Percentiles rank a stretch among this genome's conserved stretches.
These are phyloP conservation scores for Cyberlindnera galapagoensis DNA, from an alignment of 805 yeast species.

Conservation along the genomic window DNA sequence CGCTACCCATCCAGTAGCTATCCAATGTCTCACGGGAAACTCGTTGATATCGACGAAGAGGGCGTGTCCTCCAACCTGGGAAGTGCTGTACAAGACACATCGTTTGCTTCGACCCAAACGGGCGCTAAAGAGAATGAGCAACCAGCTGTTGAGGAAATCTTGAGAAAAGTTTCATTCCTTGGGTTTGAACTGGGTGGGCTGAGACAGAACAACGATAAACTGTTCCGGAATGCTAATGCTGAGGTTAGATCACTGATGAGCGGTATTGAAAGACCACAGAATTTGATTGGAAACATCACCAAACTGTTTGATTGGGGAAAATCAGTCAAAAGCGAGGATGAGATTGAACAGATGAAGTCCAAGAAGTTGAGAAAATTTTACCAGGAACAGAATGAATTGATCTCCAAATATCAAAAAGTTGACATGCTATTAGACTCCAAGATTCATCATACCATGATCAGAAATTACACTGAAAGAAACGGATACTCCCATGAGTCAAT, in stretches of 20 bases:
- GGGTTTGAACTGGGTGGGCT: constrained; percentile 17
- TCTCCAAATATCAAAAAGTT: constrained; percentile 50
- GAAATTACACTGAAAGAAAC: constrained; percentile 37
- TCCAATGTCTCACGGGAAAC: no score
- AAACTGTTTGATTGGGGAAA: constrained; percentile 36
- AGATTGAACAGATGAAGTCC: constrained; percentile 22
- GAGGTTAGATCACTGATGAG: constrained; percentile 9
- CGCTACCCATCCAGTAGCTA: no score
- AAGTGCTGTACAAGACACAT: no score
- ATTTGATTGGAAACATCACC: constrained; percentile 37
- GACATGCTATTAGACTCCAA: constrained; percentile 68
- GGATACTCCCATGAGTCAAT: no score
- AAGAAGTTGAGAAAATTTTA: constrained; percentile 38
- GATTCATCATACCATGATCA: constrained; percentile 56
- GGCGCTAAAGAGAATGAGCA: no score
- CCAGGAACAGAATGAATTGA: constrained; percentile 50
- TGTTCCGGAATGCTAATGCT: constrained; percentile 27
- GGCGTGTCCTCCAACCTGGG: no score
- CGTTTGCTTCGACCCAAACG: no score
- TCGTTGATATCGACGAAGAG: no score
- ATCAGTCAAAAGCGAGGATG: constrained; percentile 18
- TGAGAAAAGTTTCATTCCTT: constrained; percentile 5
- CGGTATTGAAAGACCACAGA: constrained; percentile 42
- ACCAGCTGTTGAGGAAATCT: not conserved
- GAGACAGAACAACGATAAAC: constrained; percentile 15